A percentile compares a stretch with the other conserved stretches of the same genome.
Conservation (phyloP, 177 flowering plant species). For the Tripterygium wilfordii region DNA sequence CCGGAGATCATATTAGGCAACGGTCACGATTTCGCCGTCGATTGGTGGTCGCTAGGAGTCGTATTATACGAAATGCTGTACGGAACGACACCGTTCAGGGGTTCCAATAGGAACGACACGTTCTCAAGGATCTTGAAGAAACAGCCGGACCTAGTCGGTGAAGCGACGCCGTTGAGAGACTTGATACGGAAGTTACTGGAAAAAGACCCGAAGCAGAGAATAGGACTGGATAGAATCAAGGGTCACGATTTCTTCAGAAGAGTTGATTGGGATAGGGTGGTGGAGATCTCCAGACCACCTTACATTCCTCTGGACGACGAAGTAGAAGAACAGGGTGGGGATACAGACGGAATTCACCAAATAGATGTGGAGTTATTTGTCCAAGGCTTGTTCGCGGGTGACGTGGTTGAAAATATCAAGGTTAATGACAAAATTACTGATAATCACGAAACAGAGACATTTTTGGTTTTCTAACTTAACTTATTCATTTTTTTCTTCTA, state of each 20-base stretch:
- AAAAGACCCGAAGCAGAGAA: slow-evolving; percentile 58
- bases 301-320: slow-evolving; percentile 36
- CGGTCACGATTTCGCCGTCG: slow-evolving; percentile 83
- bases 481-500: too few relatives aligned
- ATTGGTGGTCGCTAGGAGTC: slow-evolving; percentile 88
- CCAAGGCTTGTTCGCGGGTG: slow-evolving; percentile 27
- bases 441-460: slow-evolving; percentile 2
- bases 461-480: too few relatives aligned
- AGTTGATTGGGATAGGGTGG: slow-evolving; percentile 54
- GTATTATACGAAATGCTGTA: slow-evolving; percentile 84
- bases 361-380: slow-evolving; percentile 64
- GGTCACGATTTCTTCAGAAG: slow-evolving; percentile 62
- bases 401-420: slow-evolving; percentile 5
- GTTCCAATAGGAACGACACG: slow-evolving; percentile 69
- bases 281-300: slow-evolving; percentile 59
- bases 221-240: slow-evolving; percentile 50
- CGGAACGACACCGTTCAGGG: slow-evolving; percentile 77
- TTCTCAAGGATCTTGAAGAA: slow-evolving; percentile 53
- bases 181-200: slow-evolving; percentile 58
- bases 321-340: slow-evolving; percentile 8
- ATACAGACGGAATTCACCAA: slow-evolving; percentile 20
- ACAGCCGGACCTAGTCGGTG: slow-evolving; percentile 58
- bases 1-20: slow-evolving; percentile 72
- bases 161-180: slow-evolving; percentile 65
- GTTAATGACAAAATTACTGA: not conserved